Percentiles rank a stretch among this genome's conserved stretches.
These are phyloP conservation scores for Aciculosporium take DNA, from an alignment of 2,329 filamentous ascomycete species.

Conservation along the genomic window DNA sequence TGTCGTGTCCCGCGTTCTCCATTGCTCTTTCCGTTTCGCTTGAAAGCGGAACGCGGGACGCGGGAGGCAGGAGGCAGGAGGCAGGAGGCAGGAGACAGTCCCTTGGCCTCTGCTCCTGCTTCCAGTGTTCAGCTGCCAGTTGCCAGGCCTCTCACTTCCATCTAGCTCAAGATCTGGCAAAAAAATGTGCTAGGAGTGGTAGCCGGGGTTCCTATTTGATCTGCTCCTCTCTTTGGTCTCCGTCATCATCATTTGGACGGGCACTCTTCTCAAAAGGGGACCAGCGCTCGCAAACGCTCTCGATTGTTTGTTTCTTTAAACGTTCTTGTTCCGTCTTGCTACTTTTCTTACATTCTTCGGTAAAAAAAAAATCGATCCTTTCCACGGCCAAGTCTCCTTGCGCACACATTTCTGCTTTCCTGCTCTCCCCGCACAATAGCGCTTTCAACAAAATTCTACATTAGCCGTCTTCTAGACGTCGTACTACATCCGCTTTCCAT, in stretches of 20 bases:
- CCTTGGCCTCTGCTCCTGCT: slow-evolving; percentile 1
- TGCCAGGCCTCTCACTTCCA: neutral
- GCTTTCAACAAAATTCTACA: neutral
- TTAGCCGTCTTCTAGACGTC: slow-evolving; percentile 2
- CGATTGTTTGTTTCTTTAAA: slow-evolving; percentile 5
- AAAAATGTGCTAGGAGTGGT: slow-evolving; percentile 2
- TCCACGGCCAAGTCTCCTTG: neutral
- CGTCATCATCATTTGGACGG: slow-evolving; percentile 2
- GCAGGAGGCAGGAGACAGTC: slow-evolving; percentile 2
- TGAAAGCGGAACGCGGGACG: no score
- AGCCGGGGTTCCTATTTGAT: slow-evolving; percentile 4
- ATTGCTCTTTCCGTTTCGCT: slow-evolving; percentile 6
- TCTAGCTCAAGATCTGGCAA: slow-evolving; percentile 1
- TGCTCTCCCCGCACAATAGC: neutral
- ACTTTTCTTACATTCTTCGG: neutral
- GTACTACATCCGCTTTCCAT: slow-evolving; percentile 2
- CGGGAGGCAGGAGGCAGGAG: neutral
- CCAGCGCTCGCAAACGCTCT: slow-evolving; percentile 3
- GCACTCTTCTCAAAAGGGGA: slow-evolving; percentile 6
- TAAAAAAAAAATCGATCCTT: neutral
- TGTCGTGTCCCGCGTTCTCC: slow-evolving; percentile 3
- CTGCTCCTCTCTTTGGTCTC: neutral
- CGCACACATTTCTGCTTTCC: neutral
- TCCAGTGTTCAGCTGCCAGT: neutral
- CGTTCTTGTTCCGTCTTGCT: neutral